These are phyloP conservation scores for Aspergillus proliferans DNA, from an alignment of 2,329 filamentous ascomycete genomes.

Conservation along the genomic window DNA sequence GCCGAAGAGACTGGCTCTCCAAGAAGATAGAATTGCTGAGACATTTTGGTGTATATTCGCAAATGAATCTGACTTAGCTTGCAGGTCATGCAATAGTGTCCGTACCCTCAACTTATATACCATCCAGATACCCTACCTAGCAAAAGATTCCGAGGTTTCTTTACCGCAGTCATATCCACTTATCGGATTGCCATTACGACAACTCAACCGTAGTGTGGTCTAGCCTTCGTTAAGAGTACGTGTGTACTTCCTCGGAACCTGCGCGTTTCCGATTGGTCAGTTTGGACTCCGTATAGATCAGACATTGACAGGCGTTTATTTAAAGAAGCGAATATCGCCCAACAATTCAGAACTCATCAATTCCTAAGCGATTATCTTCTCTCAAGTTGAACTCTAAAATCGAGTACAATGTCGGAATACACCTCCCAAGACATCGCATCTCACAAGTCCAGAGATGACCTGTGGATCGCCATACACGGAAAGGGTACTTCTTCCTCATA, in stretches of 20 bases:
- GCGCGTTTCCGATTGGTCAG: too few species aligned
- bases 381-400: background rate
- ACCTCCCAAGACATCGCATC: conserved; percentile 36
- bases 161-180: background rate
- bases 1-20: conserved; percentile 16
- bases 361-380: too few species aligned
- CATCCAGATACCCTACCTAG: too few species aligned
- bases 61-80: too few species aligned
- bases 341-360: background rate
- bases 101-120: too few species aligned
- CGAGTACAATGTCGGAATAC: conserved; percentile 14
- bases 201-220: too few species aligned
- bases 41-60: background rate
- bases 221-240: too few species aligned
- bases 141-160: background rate
- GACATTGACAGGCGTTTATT: too few species aligned
- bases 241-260: too few species aligned
- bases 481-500: conserved; percentile 39
- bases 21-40: conserved; percentile 15
- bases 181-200: too few species aligned
- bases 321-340: background rate
- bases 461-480: conserved; percentile 53
- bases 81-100: too few species aligned
- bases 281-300: too few species aligned
- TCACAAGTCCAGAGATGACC: conserved; percentile 45